Conservation (phyloP, 352 stramenopile genomes). For the Pythium plurisporium region DNA sequence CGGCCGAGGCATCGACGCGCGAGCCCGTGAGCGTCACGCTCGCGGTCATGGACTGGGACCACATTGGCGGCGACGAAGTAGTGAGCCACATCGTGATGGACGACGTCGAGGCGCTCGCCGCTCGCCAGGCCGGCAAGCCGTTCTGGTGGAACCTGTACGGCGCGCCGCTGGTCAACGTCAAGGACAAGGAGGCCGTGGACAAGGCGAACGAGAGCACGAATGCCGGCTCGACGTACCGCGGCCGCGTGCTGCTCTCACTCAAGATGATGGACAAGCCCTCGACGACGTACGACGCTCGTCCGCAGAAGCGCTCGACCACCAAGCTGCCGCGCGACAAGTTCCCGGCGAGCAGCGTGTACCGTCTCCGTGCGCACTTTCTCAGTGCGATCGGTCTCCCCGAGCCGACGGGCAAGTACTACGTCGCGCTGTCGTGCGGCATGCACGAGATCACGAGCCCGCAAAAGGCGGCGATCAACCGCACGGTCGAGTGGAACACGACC, state of each 20-base stretch:
- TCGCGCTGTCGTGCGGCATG: slow-evolving; percentile 54
- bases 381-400: slow-evolving; percentile 52
- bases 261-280: slow-evolving; percentile 47
- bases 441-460: slow-evolving; percentile 46
- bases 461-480: slow-evolving; percentile 54
- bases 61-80: slow-evolving; percentile 57
- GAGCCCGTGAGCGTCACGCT: slow-evolving; percentile 33
- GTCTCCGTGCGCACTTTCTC: slow-evolving; percentile 65
- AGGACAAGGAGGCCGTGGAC: slow-evolving; percentile 32
- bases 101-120: slow-evolving; percentile 32
- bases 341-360: slow-evolving; percentile 52
- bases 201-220: slow-evolving; percentile 60
- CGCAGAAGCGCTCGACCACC: slow-evolving; percentile 61
- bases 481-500: slow-evolving; percentile 77
- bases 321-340: slow-evolving; percentile 44
- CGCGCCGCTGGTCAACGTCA: slow-evolving; percentile 47
- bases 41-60: slow-evolving; percentile 68
- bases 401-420: slow-evolving; percentile 34
- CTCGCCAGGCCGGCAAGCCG: slow-evolving; percentile 28
- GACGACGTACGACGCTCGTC: slow-evolving; percentile 56
- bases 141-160: slow-evolving; percentile 80
- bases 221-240: slow-evolving; percentile 71
- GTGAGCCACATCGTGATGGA: slow-evolving; percentile 48
- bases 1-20: too few relatives aligned
- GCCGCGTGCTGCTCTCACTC: slow-evolving; percentile 65